These are phyloP conservation scores for Fusarium nelsonii DNA, from an alignment of 2,329 filamentous ascomycete species.

Conservation along the genomic window DNA sequence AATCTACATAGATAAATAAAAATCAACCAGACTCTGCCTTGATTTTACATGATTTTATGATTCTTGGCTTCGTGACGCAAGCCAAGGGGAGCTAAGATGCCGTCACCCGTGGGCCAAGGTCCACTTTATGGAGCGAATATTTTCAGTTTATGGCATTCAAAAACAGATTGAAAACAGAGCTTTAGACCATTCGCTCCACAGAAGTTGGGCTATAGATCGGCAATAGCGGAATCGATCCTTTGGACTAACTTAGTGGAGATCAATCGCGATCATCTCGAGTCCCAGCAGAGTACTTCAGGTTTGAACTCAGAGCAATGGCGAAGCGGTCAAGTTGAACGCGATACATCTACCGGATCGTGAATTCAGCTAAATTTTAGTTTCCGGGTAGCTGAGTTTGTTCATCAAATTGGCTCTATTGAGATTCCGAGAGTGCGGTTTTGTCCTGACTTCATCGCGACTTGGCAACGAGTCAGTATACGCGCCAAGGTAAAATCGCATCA, in stretches of 20 bases:
- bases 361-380: not conserved
- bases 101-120: slow-evolving; percentile 7
- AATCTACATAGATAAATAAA: not conserved
- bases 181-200: slow-evolving; percentile 4
- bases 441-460: not conserved
- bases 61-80: slow-evolving; percentile 17
- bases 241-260: not conserved
- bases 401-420: not conserved
- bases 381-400: not conserved
- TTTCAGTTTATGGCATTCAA: not conserved
- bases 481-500: not conserved
- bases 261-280: not conserved
- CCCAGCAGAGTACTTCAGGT: not conserved
- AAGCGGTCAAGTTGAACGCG: no score
- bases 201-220: not conserved
- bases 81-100: slow-evolving; percentile 9
- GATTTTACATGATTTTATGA: not conserved
- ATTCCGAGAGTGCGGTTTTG: not conserved
- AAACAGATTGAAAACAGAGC: not conserved
- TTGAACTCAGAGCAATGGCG: no score
- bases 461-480: not conserved
- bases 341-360: not conserved
- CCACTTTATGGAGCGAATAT: not conserved
- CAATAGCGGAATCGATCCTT: not conserved
- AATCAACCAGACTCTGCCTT: not conserved